Conservation (phyloP, 768 basidiomycete genomes). For the Mycena chlorophos region DNA sequence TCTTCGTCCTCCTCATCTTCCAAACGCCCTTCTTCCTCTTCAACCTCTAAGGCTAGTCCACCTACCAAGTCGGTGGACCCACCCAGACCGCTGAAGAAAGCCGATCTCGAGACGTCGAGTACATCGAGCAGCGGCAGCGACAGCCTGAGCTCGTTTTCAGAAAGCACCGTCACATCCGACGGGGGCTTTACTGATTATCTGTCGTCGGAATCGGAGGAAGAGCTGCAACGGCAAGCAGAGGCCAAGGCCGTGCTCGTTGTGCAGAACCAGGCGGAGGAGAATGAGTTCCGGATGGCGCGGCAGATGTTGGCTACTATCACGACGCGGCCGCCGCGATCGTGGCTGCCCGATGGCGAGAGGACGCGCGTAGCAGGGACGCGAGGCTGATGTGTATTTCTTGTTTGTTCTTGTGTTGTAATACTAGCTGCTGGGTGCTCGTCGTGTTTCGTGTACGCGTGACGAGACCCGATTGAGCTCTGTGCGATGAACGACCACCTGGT, state of each 20-base stretch:
- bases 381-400: background rate
- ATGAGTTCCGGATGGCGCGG: constrained; percentile 78
- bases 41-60: constrained; percentile 16
- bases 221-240: constrained; percentile 84
- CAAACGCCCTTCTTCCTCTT: constrained; percentile 26
- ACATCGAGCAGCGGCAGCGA: constrained; percentile 66
- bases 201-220: constrained; percentile 91
- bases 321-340: constrained; percentile 73
- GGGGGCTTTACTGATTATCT: constrained; percentile 88
- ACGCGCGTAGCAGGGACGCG: background rate
- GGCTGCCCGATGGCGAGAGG: constrained; percentile 45
- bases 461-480: background rate
- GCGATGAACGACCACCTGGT: background rate
- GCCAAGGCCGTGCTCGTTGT: constrained; percentile 73
- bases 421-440: background rate
- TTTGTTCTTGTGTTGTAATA: background rate
- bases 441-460: background rate
- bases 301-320: constrained; percentile 76
- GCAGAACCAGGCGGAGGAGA: constrained; percentile 78
- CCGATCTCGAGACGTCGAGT: constrained; percentile 39
- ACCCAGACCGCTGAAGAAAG: constrained; percentile 35
- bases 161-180: constrained; percentile 80
- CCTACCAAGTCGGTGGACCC: constrained; percentile 24
- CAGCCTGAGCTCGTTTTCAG: constrained; percentile 63
- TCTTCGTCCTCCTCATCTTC: constrained; percentile 32